Evolutionary conservation across 805 yeast genomes (phyloP), one percentile per base, ranked within the genome.

Genomic region (Yarrowia sp.): DNA sequence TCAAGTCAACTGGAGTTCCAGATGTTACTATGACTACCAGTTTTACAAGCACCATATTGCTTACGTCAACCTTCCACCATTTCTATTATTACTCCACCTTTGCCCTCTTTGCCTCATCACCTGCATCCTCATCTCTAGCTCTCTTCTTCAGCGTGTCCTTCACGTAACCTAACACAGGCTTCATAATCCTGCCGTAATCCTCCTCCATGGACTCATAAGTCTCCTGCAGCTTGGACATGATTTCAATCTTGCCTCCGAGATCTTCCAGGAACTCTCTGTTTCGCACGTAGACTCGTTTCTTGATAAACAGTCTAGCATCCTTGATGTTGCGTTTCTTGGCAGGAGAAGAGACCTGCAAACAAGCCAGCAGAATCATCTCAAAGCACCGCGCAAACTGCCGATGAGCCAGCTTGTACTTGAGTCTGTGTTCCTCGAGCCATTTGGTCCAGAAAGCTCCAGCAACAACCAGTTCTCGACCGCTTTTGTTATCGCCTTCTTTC

Each of bases 191-290:
- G 67, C 78, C 76, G 76, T 92, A 94, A 73, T 91, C 97, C 59
- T 85, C 88, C 68, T 85, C 87, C 66, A 93, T 79, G 41, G 87
- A 79, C 71, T 84, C 84, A 73, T 87, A 91, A 0, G 97, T 94
- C 11, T 88, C 86, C 66, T 90, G 91, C 46, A 92, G 81, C 73
- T 90, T 90, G 73, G 89, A 91, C 70, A 83, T 83, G 70, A 85
- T 82, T n/a, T 87, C 86, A 0, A 85, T 81, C n/a, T 79, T 82
- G 52, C 89, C 92, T 14, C 70, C 71, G 75, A 92, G 79, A 5
- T 86, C 89, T 43, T 78, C 79, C 68, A 95, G 81, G 0, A 92
- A 92, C 69, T 93, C 98, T 73, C 82, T 85, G 79, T 95, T 95
- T 75, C 91, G 90, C 69, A 86, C 83, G 75, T 83, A 94, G 35